These are phyloP conservation scores for Cladophialophora carrionii DNA, from an alignment of 2,329 filamentous ascomycete species.

Conservation along the genomic window DNA sequence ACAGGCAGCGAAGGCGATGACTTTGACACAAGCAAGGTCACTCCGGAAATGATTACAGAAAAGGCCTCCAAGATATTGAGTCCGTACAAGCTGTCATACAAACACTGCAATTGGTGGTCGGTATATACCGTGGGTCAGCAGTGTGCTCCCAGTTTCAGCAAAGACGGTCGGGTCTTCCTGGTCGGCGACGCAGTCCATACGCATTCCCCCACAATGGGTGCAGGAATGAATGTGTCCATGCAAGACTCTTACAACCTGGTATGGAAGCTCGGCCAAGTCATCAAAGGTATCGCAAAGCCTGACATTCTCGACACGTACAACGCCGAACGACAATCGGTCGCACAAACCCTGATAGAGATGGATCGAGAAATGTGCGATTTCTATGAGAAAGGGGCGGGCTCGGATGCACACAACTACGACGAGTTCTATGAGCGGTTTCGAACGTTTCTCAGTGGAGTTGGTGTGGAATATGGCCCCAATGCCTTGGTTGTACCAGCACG, in stretches of 20 bases:
- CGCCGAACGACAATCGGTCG: conserved; percentile 61
- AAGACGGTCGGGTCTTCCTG: conserved; percentile 65
- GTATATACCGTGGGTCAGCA: conserved; percentile 60
- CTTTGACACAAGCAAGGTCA: conserved; percentile 62
- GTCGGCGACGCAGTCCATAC: conserved; percentile 68
- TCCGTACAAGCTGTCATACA: conserved; percentile 68
- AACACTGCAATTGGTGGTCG: conserved; percentile 69
- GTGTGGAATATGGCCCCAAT: conserved; percentile 62
- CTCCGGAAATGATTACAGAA: conserved; percentile 63
- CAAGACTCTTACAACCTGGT: conserved; percentile 65
- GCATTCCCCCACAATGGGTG: conserved; percentile 56
- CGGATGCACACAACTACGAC: conserved; percentile 64
- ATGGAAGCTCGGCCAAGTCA: conserved; percentile 59
- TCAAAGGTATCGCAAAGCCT: conserved; percentile 48
- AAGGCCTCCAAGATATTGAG: conserved; percentile 66
- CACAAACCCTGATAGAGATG: conserved; percentile 67
- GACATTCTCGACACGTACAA: conserved; percentile 57
- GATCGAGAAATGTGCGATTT: conserved; percentile 49
- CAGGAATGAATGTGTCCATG: conserved; percentile 74
- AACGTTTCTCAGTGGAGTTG: conserved; percentile 61
- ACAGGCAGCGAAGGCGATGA: conserved; percentile 43
- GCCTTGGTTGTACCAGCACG: conserved; percentile 22
- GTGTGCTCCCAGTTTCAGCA: conserved; percentile 61
- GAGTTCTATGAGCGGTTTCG: conserved; percentile 63
- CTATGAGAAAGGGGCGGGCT: conserved; percentile 45